Evolutionary conservation across 345 rosid genomes (phyloP).

Genomic region (Linum tenue): DNA sequence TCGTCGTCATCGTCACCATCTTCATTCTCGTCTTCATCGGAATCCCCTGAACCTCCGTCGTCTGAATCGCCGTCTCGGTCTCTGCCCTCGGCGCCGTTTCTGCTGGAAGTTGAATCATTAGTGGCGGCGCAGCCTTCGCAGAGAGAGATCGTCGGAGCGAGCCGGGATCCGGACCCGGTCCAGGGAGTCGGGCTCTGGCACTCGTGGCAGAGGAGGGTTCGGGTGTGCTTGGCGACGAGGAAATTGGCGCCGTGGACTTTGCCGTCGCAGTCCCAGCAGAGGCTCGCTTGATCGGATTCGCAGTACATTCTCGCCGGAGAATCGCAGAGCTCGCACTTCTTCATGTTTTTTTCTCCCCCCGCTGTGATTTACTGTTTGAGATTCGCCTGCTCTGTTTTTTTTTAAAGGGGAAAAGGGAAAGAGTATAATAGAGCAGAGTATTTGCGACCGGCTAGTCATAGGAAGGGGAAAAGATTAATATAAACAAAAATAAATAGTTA

Average conservation of each 20-base stretch:
- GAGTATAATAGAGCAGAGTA: no score
- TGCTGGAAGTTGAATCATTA: background rate
- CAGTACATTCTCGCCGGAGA: background rate
- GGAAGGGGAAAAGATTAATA: no score
- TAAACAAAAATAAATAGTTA: no score
- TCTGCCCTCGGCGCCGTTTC: background rate
- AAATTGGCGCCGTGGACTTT: slow-evolving; percentile 1
- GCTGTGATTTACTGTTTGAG: no score
- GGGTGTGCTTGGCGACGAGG: background rate
- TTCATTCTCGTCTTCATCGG: background rate
- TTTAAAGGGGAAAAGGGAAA: no score
- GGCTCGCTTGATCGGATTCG: slow-evolving; percentile 1
- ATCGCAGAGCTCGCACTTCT: background rate
- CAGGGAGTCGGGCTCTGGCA: background rate
- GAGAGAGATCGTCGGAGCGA: background rate
- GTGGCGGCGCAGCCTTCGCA: no score
- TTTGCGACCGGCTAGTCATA: no score
- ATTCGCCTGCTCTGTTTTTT: no score
- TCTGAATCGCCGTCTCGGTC: background rate
- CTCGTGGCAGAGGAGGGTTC: slow-evolving; percentile 1
- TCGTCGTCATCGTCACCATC: background rate
- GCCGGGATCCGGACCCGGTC: slow-evolving; percentile 1
- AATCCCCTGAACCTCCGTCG: no score
- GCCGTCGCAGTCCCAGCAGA: slow-evolving; percentile 1
- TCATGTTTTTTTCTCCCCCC: background rate